Base-by-base conservation (phyloP, 148 eudicot species). In the Suaeda aralocaspica region DNA sequence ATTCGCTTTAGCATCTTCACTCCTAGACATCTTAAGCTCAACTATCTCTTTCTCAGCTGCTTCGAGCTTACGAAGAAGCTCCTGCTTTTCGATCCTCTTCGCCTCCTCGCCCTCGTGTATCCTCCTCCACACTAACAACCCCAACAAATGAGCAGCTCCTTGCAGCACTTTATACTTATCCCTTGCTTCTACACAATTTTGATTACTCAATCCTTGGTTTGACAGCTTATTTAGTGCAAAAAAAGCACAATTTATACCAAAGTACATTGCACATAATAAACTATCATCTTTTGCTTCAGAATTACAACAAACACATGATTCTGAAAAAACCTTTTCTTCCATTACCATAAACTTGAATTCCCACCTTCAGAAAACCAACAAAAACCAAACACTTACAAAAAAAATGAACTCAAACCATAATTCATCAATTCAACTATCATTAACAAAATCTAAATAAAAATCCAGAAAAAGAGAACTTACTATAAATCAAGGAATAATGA, bases 1-100 rank as follows among this genome's bases (percentile, higher is more conserved):
- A 63, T 94, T 94, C 1, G 97, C 99, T 67, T 84, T 87, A 31
- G 89, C 97, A 66, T 94, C 99, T 70, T 94, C 99, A 18, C 81
- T 82, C 68, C 99, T 82, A 63, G 62, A 69, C 30, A 58, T 78
- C 79, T 82, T 91, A 73, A 94, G 72, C 73, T 86, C 90, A 33
- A 75, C 73, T 13, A 82, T 76, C 66, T 87, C 88, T 68, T 64
- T 80, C 71, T 84, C 73, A 18, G 85, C 84, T 26, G 31, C 70
- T 66, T 83, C 79, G 7, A 93, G 84, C 79, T 84, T 86, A 24
- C 31, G 77, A 70, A 80, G 51, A 77, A 89, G 86, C 70, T 82
- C 82, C 16, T 52, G 28, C 25, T 74, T 82, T 45, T 63, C 81
- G 21, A 30, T 72, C 34, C 52, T 66, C 10, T 72, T 72, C 9